Evolutionary conservation across 176 grass and related monocot genomes (phyloP), one percentile per base, ranked within the genome.

Genomic region (Melocanna baccifera): DNA sequence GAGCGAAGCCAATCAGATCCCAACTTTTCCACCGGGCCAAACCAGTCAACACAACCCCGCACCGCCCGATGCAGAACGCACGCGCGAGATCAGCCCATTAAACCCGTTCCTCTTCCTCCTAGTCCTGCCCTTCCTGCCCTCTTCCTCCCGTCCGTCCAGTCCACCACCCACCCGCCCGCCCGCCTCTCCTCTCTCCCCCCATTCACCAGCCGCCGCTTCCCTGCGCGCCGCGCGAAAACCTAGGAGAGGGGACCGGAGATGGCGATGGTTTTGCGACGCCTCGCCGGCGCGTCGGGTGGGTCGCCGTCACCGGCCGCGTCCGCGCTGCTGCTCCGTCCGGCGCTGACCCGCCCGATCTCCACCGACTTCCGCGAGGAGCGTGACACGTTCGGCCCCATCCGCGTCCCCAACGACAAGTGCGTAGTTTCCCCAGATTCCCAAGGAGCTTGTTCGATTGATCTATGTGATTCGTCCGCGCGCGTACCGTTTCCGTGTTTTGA

Each of bases 331-430:
- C 56, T 96, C 50, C 84, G 84, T 4, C 86, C 89, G 12, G 80
- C 88, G 37, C 63, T 93, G 45, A 81, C 81, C 84, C 93, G 90
- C 48, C 80, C 83, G 75, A 89, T 99, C 80, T 92, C 89, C 76
- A 88, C 73, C 23, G 83, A 69, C 28, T 99, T 92, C 88, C 88
- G 96, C 83, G 93, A 98, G 83, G 96, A 98, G 86, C 83, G 89
- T 56, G 96, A 99, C 81, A 99, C 96, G 12, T 95, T 96, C 78
- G 96, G 91, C 4, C 96, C 96, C 75, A 94, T 99, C 69, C 81
- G 39, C 15, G 96, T 99, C 48, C 96, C 89, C 18, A 75, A 91
- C 73, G 91, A 99, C 81, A 98, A 92, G 96, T 98, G 12, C 61
- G 91, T 78, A 40, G 4, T 12, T 43, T 5, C 6, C 62, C 20